These are phyloP conservation scores for Podospora anserina DNA, from an alignment of 495 filamentous ascomycete genomes.

Conservation along the genomic window DNA sequence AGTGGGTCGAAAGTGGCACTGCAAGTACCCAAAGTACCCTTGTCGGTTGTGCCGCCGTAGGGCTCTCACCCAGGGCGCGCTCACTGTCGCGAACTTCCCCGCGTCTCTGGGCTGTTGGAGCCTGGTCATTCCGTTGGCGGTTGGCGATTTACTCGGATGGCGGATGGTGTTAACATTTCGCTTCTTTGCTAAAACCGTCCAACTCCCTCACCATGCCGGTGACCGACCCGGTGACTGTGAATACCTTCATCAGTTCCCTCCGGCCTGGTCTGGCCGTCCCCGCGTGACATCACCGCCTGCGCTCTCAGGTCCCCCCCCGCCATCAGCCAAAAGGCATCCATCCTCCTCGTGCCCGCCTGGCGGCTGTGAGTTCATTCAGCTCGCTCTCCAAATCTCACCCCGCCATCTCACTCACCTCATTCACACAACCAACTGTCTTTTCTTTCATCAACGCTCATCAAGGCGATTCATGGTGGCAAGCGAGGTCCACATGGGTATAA, in stretches of 20 bases:
- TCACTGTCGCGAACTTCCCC: background rate
- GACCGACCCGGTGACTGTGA: conserved; percentile 2
- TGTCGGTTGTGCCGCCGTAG: background rate
- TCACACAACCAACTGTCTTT: background rate
- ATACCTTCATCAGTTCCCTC: conserved; percentile 11
- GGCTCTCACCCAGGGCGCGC: background rate
- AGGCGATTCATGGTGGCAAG: background rate
- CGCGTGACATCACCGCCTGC: conserved; percentile 6
- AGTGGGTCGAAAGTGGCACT: background rate
- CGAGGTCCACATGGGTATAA: conserved; percentile 9
- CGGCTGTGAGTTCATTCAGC: background rate
- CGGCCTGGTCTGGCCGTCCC: background rate
- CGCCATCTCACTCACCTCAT: background rate
- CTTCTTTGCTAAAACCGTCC: background rate
- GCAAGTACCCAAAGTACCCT: background rate
- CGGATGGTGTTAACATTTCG: background rate
- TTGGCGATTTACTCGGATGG: background rate
- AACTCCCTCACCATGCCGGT: conserved; percentile 6
- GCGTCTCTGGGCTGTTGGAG: background rate
- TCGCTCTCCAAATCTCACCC: background rate
- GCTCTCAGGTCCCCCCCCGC: background rate
- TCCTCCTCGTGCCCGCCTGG: background rate
- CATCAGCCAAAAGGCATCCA: background rate
- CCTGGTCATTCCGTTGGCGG: background rate
- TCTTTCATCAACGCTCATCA: background rate